These are phyloP conservation scores for Triticum timopheevii DNA, from an alignment of 176 grass and related monocot genomes.

Conservation along the genomic window DNA sequence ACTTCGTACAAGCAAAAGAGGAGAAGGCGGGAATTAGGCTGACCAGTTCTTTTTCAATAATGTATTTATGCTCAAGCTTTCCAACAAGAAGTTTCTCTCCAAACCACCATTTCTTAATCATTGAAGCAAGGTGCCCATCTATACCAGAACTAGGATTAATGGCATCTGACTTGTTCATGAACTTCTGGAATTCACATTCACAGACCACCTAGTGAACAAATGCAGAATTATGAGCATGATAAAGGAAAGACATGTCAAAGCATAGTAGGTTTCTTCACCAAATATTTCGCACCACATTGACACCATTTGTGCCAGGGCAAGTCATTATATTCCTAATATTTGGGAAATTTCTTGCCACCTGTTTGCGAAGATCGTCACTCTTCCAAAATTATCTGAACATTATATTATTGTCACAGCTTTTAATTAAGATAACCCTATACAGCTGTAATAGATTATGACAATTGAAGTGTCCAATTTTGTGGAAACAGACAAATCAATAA, in stretches of 20 bases:
- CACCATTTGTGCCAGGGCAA: not conserved
- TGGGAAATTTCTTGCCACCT: not conserved
- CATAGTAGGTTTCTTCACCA: not conserved
- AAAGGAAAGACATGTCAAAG: not conserved
- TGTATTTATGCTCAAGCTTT: not conserved
- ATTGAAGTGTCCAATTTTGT: not conserved
- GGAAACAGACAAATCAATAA: not conserved
- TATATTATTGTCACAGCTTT: no score
- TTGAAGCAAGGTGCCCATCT: not conserved
- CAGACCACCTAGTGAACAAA: not conserved
- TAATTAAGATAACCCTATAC: no score
- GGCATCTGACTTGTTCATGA: not conserved
- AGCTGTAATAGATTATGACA: not conserved
- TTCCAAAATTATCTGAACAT: not conserved
- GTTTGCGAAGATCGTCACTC: not conserved
- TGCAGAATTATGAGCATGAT: not conserved
- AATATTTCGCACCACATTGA: not conserved
- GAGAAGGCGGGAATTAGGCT: not conserved
- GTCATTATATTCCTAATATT: not conserved
- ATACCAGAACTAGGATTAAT: not conserved
- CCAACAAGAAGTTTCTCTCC: slow-evolving; percentile 1
- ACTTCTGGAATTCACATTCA: not conserved
- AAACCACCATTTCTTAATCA: not conserved
- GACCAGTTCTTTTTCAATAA: not conserved
- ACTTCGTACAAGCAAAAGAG: not conserved